Evolutionary conservation across 2,329 filamentous ascomycete species (phyloP).

Genomic region (Colletotrichum euphorbiae): DNA sequence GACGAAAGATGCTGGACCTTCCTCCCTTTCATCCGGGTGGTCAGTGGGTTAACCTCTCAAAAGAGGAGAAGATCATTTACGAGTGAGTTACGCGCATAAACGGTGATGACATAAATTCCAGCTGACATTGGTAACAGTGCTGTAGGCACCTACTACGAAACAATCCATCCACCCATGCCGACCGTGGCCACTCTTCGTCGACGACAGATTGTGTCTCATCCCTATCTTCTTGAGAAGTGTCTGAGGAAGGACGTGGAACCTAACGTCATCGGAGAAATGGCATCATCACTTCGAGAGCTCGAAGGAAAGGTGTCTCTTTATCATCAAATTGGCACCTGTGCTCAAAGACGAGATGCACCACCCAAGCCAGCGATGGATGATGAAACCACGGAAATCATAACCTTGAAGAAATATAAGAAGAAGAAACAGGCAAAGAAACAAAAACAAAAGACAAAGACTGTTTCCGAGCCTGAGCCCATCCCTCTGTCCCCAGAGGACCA

Average conservation of each 20-base stretch:
- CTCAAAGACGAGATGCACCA: slow-evolving; percentile 1
- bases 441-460: no score
- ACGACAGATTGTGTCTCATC: background rate
- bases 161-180: background rate
- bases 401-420: no score
- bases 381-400: no score
- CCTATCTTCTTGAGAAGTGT: background rate
- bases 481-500: no score
- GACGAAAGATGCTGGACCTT: slow-evolving; percentile 44
- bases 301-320: background rate
- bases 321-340: slow-evolving; percentile 20
- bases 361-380: background rate
- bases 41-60: slow-evolving; percentile 42
- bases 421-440: no score
- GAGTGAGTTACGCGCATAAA: slow-evolving; percentile 41
- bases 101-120: background rate
- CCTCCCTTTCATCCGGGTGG: slow-evolving; percentile 21
- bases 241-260: no score
- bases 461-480: no score
- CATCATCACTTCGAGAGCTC: no score
- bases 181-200: background rate
- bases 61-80: slow-evolving; percentile 45
- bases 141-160: background rate
- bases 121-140: background rate
- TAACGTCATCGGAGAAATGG: no score